Percentiles rank a stretch among this genome's conserved stretches.
Conservation (phyloP, 177 flowering plant genomes). For the Vitis hybrid region DNA sequence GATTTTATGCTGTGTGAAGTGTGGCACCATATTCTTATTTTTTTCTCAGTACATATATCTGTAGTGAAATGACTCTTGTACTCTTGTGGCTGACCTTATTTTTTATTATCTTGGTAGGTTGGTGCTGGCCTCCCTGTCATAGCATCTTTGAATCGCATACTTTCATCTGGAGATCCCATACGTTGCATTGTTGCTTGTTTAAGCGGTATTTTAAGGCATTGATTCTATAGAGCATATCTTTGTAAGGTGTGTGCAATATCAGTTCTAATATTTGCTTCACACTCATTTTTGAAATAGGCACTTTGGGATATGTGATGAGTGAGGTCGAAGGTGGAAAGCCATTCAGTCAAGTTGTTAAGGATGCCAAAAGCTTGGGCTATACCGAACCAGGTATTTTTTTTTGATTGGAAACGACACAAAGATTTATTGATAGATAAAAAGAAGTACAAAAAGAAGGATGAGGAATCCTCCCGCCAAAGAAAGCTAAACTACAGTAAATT, state of each 20-base stretch:
- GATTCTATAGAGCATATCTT: background rate
- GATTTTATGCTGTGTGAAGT: background rate
- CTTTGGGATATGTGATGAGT: constrained; percentile 93
- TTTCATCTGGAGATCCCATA: constrained; percentile 78
- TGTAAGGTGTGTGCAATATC: too few species aligned
- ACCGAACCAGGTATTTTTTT: constrained; percentile 83
- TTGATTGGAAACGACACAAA: too few species aligned
- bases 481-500: too few species aligned
- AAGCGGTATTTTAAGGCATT: constrained; percentile 60
- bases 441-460: too few species aligned
- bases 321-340: constrained; percentile 88
- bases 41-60: background rate
- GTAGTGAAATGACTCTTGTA: background rate
- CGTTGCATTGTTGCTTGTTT: constrained; percentile 74
- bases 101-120: constrained; percentile 46
- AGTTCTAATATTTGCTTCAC: background rate
- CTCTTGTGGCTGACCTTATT: background rate
- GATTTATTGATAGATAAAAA: too few species aligned
- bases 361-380: constrained; percentile 77
- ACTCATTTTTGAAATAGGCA: constrained; percentile 45
- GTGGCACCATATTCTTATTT: background rate
- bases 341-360: constrained; percentile 77
- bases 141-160: constrained; percentile 66
- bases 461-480: too few species aligned
- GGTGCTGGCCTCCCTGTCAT: constrained; percentile 98